These are phyloP conservation scores for Blastobotrys niveus DNA, from an alignment of 1,139 yeast genomes.

Conservation along the genomic window DNA sequence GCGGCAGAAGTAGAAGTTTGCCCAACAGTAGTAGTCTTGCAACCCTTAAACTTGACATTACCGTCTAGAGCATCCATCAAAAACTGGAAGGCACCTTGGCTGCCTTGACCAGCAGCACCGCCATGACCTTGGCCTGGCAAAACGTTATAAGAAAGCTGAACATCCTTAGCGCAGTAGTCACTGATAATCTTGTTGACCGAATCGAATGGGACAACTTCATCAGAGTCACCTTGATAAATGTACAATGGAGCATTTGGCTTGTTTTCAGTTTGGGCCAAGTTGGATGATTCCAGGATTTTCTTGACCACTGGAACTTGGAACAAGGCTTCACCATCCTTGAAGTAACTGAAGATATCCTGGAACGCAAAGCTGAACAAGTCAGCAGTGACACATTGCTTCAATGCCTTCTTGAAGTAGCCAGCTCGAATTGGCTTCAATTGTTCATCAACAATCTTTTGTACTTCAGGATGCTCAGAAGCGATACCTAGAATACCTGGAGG, in stretches of 20 bases:
- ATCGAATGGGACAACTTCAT: slow-evolving; percentile 25
- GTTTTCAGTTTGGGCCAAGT: slow-evolving; percentile 19
- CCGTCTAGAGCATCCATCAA: slow-evolving; percentile 7
- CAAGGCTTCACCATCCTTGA: slow-evolving; percentile 19
- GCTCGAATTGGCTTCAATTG: slow-evolving; percentile 16
- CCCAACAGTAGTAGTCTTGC: slow-evolving; percentile 1
- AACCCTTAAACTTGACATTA: background rate
- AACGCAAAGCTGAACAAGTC: slow-evolving; percentile 18
- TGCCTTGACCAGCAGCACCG: slow-evolving; percentile 1
- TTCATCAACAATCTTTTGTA: slow-evolving; percentile 12
- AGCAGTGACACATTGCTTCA: slow-evolving; percentile 17
- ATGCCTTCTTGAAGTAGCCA: slow-evolving; percentile 16
- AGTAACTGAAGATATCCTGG: slow-evolving; percentile 22
- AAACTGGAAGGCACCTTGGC: background rate
- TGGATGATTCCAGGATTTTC: slow-evolving; percentile 17
- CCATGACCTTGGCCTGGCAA: slow-evolving; percentile 23
- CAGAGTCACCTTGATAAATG: slow-evolving; percentile 31
- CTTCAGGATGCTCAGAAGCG: slow-evolving; percentile 28
- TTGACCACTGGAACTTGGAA: slow-evolving; percentile 15
- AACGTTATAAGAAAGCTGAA: slow-evolving; percentile 22
- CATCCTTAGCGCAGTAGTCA: slow-evolving; percentile 13
- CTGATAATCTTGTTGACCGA: slow-evolving; percentile 20
- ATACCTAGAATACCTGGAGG: slow-evolving; percentile 31
- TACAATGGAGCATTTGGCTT: slow-evolving; percentile 26
- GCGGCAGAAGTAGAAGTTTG: background rate